Conservation (phyloP, 495 filamentous ascomycete species). For the Pseudomonodictys pantanalensis region DNA sequence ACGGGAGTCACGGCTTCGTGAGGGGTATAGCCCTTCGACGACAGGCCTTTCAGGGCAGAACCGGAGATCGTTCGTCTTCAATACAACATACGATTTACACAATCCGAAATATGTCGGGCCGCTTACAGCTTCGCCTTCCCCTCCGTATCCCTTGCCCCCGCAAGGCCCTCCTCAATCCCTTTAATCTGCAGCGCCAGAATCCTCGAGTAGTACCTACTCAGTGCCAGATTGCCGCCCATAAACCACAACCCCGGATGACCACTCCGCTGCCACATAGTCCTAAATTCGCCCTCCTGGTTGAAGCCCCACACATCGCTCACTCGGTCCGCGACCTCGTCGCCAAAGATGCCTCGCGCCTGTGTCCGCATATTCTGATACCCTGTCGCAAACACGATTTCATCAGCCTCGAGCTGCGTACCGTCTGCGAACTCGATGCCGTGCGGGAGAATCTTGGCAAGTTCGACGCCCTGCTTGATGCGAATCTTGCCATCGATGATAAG, state of each 20-base stretch:
- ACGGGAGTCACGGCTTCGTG: too few species aligned
- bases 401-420: conserved; percentile 65
- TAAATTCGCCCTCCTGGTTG: conserved; percentile 69
- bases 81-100: too few species aligned
- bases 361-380: conserved; percentile 80
- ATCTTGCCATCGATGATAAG: conserved; percentile 76
- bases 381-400: conserved; percentile 80
- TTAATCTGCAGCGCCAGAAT: conserved; percentile 76
- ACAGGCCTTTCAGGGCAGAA: too few species aligned
- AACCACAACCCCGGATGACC: conserved; percentile 81
- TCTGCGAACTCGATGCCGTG: conserved; percentile 64
- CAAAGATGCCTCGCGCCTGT: conserved; percentile 60
- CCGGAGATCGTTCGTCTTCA: too few species aligned
- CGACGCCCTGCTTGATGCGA: conserved; percentile 68
- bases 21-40: too few species aligned
- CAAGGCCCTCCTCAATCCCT: conserved; percentile 48
- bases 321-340: conserved; percentile 64
- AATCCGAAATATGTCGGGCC: too few species aligned
- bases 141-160: neutral
- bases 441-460: conserved; percentile 59
- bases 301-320: conserved; percentile 70
- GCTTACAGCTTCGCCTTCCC: neutral
- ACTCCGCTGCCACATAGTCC: conserved; percentile 65
- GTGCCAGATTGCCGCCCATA: conserved; percentile 75
- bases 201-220: conserved; percentile 70